A percentile compares a stretch with the other conserved stretches of the same genome.
Conservation (phyloP, 2,329 filamentous ascomycete species). For the Metarhizium rileyi region DNA sequence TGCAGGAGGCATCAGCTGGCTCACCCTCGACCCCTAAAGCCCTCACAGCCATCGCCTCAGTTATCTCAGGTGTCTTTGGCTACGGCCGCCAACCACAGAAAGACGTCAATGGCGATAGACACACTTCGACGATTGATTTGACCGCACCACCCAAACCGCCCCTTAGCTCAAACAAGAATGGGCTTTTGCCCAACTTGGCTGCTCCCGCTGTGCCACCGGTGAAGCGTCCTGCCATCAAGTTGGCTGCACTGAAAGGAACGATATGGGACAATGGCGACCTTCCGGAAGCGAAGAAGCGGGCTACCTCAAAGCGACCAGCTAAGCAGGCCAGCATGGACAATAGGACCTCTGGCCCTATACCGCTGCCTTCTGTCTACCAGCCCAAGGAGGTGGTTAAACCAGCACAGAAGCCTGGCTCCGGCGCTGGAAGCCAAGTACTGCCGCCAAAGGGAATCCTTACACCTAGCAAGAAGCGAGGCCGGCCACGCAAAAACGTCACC, state of each 20-base stretch:
- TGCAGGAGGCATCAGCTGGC: constrained; percentile 17
- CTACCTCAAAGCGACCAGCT: constrained; percentile 10
- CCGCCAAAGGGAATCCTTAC: constrained; percentile 47
- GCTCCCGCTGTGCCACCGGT: constrained; percentile 7
- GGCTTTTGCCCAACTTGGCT: neutral
- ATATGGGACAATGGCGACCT: constrained; percentile 26
- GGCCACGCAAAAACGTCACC: constrained; percentile 42
- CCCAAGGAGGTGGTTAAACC: neutral
- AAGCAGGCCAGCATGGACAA: neutral
- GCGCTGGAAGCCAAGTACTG: constrained; percentile 6
- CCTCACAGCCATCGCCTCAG: constrained; percentile 21
- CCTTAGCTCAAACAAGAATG: constrained; percentile 1
- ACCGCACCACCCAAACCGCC: neutral
- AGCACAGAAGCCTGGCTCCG: constrained; percentile 1
- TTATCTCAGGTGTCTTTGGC: constrained; percentile 19
- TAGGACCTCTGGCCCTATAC: neutral
- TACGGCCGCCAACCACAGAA: constrained; percentile 12
- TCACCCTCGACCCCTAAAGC: constrained; percentile 21
- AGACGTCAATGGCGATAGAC: constrained; percentile 6
- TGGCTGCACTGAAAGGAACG: constrained; percentile 26
- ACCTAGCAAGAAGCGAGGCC: constrained; percentile 33
- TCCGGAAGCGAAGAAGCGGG: constrained; percentile 6
- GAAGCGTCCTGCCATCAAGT: constrained; percentile 23
- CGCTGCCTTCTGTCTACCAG: neutral
- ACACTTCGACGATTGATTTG: neutral